These are phyloP conservation scores for Mycena sanguinolenta DNA, from an alignment of 768 basidiomycete species.

Conservation along the genomic window DNA sequence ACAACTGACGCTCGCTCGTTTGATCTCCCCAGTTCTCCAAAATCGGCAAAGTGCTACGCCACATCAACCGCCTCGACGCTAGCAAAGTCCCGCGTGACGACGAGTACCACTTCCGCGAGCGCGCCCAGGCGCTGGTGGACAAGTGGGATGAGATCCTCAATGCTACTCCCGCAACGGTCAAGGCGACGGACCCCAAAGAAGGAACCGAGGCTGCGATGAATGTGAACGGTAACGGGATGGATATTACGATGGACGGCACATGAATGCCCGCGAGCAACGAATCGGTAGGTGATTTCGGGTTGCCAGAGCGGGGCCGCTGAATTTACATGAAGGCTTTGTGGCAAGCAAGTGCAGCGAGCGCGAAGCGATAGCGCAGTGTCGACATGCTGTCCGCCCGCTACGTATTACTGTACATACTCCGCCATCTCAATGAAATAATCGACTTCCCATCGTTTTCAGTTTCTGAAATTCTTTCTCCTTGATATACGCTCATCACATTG, in stretches of 20 bases:
- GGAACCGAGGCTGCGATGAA: slow-evolving; percentile 16
- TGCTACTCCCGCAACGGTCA: slow-evolving; percentile 41
- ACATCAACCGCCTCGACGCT: slow-evolving; percentile 71
- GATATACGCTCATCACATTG: too few species aligned
- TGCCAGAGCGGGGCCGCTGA: too few species aligned
- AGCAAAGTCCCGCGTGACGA: slow-evolving; percentile 74
- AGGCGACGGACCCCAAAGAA: background rate
- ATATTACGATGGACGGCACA: slow-evolving; percentile 17
- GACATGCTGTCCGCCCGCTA: too few species aligned
- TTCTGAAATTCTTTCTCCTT: too few species aligned
- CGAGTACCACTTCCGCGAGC: slow-evolving; percentile 75
- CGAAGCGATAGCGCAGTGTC: too few species aligned
- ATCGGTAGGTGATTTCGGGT: too few species aligned
- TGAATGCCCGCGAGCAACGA: background rate
- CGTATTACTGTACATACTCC: too few species aligned
- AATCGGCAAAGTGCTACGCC: slow-evolving; percentile 91
- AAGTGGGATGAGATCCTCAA: slow-evolving; percentile 73
- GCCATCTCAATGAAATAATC: too few species aligned
- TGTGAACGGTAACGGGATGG: slow-evolving; percentile 44
- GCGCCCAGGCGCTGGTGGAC: slow-evolving; percentile 77
- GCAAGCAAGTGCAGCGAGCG: too few species aligned
- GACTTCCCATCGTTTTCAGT: too few species aligned
- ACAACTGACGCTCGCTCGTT: too few species aligned
- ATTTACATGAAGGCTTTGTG: too few species aligned
- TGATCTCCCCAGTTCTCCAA: slow-evolving; percentile 74